Evolutionary conservation across 805 yeast species (phyloP), one percentile per base, ranked within the genome.

Genomic region (Candida ponderosae): DNA sequence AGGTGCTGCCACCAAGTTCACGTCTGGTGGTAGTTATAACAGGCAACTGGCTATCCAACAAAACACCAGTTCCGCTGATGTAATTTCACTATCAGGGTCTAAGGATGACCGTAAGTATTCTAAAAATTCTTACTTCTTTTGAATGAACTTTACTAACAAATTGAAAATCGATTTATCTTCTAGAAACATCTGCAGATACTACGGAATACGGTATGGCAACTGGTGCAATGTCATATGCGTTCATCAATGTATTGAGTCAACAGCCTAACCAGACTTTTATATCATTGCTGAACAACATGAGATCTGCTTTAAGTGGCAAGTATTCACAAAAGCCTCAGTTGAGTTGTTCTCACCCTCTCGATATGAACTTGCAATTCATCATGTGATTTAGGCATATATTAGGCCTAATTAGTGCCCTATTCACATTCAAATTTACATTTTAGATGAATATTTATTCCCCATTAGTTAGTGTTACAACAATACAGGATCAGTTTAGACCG

Each of bases 191-290:
- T 39, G 88, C 88, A 6, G 88, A 81, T 53, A 78, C 88, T 1
- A 61, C 62, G 10, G 79, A 77, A 46, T 72, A 70, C 16, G 84
- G 84, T 9, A 53, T 55, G n/a, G 70, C 76, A 24, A 80, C 88
- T 0, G 88, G 88, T 36, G 88, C 88, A 8, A 77, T 81, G 80
- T 76, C 83, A 32, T 79, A 73, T 60, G 77, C 87, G 1, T 79
- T 81, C 47, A 66, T 80, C 36, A 62, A 64, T 38, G 86, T 80
- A 13, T 62, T 81, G 70, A 54, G 61, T 23, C 62, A 66, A 32
- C 66, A 70, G 44, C 74, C 78, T 7, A 60, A 67, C 39, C 86
- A 79, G 56, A 65, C 76, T 24, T 81, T 76, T 52, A 49, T 80
- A 40, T 65, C 80, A 6, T 61, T 81, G 41, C 62, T 81, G 55